A percentile compares a stretch with the other conserved stretches of the same genome.
Evolutionary conservation across 148 eudicot species (phyloP).

Genomic region (Pharnaceum exiguum): DNA sequence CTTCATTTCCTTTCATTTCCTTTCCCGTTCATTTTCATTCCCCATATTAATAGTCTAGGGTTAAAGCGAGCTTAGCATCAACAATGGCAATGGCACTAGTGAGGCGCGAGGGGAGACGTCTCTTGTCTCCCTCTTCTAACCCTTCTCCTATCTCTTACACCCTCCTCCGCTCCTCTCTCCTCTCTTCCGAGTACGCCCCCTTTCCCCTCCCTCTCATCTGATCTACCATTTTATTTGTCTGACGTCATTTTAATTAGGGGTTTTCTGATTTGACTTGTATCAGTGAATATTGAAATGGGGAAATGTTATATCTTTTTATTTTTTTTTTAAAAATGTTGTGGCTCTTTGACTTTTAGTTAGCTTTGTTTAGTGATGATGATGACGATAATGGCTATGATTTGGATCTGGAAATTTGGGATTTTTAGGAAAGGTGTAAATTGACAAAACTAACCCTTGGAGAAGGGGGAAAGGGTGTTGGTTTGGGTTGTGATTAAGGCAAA

Average conservation of each 20-base stretch:
- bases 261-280: not conserved
- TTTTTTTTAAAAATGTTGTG: too few species aligned
- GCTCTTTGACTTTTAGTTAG: conserved; percentile 2
- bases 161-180: conserved; percentile 35
- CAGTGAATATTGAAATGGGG: not conserved
- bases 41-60: too few species aligned
- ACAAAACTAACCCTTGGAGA: too few species aligned
- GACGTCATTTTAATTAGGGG: not conserved
- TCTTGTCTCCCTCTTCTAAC: too few species aligned
- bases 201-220: not conserved
- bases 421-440: too few species aligned
- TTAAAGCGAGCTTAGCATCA: too few species aligned
- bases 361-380: not conserved
- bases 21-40: too few species aligned
- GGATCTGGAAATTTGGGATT: not conserved
- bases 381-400: not conserved
- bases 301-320: too few species aligned
- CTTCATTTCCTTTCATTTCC: too few species aligned
- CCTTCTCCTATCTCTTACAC: conserved; percentile 33
- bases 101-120: conserved; percentile 43
- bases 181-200: conserved; percentile 36
- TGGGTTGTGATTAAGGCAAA: too few species aligned
- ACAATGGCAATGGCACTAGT: conserved; percentile 58
- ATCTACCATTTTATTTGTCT: not conserved
- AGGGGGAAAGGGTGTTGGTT: too few species aligned